Evolutionary conservation across 2,329 filamentous ascomycete genomes (phyloP).

Genomic region (Aspergillus caelatus): DNA sequence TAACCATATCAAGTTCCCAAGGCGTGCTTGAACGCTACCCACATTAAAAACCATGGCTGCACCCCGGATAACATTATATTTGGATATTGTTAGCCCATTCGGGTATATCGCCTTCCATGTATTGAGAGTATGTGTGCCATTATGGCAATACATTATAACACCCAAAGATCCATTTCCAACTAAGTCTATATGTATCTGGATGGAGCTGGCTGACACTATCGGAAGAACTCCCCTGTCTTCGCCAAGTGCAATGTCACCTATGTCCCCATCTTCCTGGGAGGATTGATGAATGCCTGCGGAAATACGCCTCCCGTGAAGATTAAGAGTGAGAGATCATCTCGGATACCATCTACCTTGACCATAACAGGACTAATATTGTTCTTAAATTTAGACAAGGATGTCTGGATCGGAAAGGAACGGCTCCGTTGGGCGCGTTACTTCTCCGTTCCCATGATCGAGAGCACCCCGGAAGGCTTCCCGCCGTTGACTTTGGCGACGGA

Average conservation of each 20-base stretch:
- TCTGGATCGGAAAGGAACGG: slow-evolving; percentile 59
- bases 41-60: slow-evolving; percentile 40
- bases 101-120: slow-evolving; percentile 63
- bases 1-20: neutral
- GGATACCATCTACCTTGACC: neutral
- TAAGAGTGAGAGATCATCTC: slow-evolving; percentile 50
- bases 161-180: neutral
- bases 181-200: neutral
- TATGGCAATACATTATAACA: too few species aligned
- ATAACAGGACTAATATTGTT: neutral
- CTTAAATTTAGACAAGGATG: slow-evolving; percentile 56
- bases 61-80: slow-evolving; percentile 58
- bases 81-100: slow-evolving; percentile 64
- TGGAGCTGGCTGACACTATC: slow-evolving; percentile 1
- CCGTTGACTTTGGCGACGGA: slow-evolving; percentile 54
- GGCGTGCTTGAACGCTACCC: neutral
- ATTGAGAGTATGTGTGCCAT: slow-evolving; percentile 47
- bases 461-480: slow-evolving; percentile 56
- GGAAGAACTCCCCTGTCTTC: slow-evolving; percentile 59
- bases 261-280: slow-evolving; percentile 62
- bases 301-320: slow-evolving; percentile 59
- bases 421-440: slow-evolving; percentile 57
- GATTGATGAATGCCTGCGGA: slow-evolving; percentile 59
- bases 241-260: slow-evolving; percentile 58
- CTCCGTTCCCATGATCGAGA: slow-evolving; percentile 54